Conservation (phyloP, 208 protist genomes). For the Trypanosoma scelopori region DNA sequence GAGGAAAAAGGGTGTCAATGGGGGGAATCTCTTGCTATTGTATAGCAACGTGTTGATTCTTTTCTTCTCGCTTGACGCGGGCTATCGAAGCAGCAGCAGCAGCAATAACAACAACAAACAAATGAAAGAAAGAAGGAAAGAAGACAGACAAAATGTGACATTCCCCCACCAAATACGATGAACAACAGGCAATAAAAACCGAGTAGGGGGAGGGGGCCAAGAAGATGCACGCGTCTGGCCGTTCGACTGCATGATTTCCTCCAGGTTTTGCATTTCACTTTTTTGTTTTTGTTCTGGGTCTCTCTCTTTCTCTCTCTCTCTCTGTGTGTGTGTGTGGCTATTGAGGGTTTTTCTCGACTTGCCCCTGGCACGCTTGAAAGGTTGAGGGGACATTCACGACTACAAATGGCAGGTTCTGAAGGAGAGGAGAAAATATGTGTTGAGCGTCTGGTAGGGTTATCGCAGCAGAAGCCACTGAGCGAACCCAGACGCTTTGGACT, state of each 20-base stretch:
- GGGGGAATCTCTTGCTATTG: neutral
- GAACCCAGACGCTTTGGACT: conserved; percentile 55
- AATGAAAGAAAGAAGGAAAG: neutral
- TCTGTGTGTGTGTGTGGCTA: too few species aligned
- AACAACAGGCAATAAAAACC: neutral
- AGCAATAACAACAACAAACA: too few species aligned
- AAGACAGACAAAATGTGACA: neutral
- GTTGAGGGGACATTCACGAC: neutral
- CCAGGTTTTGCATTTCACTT: too few species aligned
- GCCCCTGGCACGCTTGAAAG: too few species aligned
- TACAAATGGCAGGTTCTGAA: neutral
- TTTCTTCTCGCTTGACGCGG: neutral
- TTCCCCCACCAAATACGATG: neutral
- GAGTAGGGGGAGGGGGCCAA: neutral
- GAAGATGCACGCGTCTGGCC: too few species aligned
- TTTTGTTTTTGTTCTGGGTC: too few species aligned
- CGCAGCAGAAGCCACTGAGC: conserved; percentile 25
- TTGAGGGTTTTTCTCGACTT: neutral
- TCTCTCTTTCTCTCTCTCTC: neutral
- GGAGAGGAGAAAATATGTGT: conserved; percentile 1
- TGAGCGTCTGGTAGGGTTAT: neutral
- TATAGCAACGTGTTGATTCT: neutral
- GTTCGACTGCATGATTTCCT: too few species aligned
- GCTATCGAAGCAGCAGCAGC: too few species aligned
- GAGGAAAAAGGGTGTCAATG: neutral